Conservation (phyloP, 306 rosid species). For the Prunus padus region DNA sequence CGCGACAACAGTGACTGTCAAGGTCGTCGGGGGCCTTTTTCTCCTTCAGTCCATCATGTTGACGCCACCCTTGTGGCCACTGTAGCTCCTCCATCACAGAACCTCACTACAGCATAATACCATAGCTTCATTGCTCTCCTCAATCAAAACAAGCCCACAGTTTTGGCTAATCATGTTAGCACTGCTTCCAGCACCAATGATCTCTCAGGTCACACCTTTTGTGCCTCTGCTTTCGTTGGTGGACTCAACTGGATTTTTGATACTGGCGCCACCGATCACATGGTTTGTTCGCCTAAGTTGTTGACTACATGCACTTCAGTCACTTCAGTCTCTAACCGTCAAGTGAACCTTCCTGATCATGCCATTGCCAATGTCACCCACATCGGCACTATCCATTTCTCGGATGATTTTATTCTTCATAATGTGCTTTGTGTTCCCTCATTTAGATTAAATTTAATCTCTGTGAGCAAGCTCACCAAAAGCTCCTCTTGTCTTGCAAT, state of each 20-base stretch:
- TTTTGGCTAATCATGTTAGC: too few relatives aligned
- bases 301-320: neutral
- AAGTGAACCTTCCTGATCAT: neutral
- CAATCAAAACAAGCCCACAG: too few relatives aligned
- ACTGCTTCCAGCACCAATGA: too few relatives aligned
- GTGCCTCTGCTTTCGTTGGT: too few relatives aligned
- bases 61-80: too few relatives aligned
- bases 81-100: too few relatives aligned
- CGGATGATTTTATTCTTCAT: neutral
- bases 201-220: too few relatives aligned
- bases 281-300: neutral
- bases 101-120: too few relatives aligned
- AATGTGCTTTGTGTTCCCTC: neutral
- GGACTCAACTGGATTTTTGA: neutral
- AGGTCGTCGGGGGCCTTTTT: too few relatives aligned
- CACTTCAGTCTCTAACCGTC: fast-evolving
- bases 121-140: too few relatives aligned
- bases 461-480: neutral
- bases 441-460: neutral
- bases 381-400: neutral
- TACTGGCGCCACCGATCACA: neutral
- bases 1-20: too few relatives aligned
- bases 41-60: too few relatives aligned
- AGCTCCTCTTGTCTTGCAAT: neutral
- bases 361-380: neutral